phyloP scores from a whole-genome alignment of 345 rosid genomes.

The Heritiera fomes region DNA sequence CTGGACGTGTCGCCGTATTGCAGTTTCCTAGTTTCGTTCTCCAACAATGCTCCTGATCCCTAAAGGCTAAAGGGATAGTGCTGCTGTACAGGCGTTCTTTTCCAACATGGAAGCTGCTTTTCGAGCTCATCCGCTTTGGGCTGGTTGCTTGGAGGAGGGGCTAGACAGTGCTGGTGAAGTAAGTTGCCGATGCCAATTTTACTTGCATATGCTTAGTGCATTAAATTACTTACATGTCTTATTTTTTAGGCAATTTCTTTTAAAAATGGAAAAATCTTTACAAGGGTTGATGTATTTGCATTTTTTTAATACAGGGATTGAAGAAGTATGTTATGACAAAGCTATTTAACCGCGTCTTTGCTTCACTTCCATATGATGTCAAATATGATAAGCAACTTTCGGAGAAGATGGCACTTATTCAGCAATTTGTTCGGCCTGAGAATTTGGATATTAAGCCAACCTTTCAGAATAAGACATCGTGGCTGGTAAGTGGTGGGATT shows the following conservation, averaged over 20 bases:
- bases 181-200: conserved; percentile 29
- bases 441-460: conserved; percentile 76
- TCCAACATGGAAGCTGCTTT: conserved; percentile 85
- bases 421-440: conserved; percentile 83
- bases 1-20: conserved; percentile 17
- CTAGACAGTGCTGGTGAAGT: conserved; percentile 94
- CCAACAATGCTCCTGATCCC: conserved; percentile 84
- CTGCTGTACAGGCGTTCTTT: conserved; percentile 70
- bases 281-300: conserved; percentile 23
- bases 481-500: conserved; percentile 65
- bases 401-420: conserved; percentile 84
- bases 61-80: conserved; percentile 80
- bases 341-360: conserved; percentile 86
- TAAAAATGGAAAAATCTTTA: neutral
- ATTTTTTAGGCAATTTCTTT: conserved; percentile 8
- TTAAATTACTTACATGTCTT: neutral
- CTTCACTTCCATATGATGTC: conserved; percentile 81
- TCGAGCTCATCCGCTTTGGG: conserved; percentile 94
- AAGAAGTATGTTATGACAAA: conserved; percentile 99
- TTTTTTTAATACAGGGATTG: conserved; percentile 59
- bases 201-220: neutral
- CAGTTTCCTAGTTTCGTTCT: conserved; percentile 88
- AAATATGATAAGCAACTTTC: conserved; percentile 69
- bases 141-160: conserved; percentile 94
- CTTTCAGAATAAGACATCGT: conserved; percentile 89